Percentiles rank a stretch among this genome's conserved stretches.
Conservation (phyloP, 2,329 filamentous ascomycete genomes). For the Clonostachys sp. region DNA sequence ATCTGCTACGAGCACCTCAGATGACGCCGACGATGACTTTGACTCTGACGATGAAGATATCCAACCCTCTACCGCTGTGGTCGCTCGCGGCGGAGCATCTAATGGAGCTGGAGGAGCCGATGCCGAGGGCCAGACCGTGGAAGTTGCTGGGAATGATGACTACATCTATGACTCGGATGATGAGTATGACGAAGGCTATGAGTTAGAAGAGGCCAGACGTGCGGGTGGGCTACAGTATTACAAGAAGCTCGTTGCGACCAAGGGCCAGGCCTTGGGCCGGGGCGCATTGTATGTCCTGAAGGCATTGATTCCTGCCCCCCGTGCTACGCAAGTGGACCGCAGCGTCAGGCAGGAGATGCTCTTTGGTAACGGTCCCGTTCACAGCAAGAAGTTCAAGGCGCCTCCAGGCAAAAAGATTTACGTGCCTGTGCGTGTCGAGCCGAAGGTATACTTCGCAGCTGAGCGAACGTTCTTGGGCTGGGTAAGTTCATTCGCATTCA, state of each 20-base stretch:
- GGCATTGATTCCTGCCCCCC: constrained; percentile 49
- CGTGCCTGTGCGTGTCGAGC: constrained; percentile 91
- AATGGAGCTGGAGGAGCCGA: constrained; percentile 50
- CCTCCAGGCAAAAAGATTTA: constrained; percentile 89
- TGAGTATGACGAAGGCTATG: constrained; percentile 71
- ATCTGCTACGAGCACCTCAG: constrained; percentile 72
- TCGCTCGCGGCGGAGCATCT: constrained; percentile 23
- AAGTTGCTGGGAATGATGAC: constrained; percentile 58
- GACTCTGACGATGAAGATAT: constrained; percentile 62
- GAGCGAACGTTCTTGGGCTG: constrained; percentile 95
- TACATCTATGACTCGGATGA: constrained; percentile 86
- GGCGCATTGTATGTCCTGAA: constrained; percentile 38
- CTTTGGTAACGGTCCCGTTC: constrained; percentile 50
- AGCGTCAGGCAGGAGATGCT: constrained; percentile 48
- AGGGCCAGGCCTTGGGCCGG: constrained; percentile 34
- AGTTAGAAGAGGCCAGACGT: constrained; percentile 71
- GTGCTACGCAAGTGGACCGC: constrained; percentile 51
- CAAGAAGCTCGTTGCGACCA: constrained; percentile 48
- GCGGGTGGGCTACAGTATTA: constrained; percentile 76
- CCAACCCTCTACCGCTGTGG: constrained; percentile 3
- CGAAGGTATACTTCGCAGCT: constrained; percentile 95
- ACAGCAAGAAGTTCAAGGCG: constrained; percentile 61
- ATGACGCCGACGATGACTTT: constrained; percentile 67
- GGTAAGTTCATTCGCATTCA: constrained; percentile 43
- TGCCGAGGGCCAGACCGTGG: constrained; percentile 77